Base-by-base conservation (phyloP, 2,329 filamentous ascomycete species). In the Fonsecaea monophora region DNA sequence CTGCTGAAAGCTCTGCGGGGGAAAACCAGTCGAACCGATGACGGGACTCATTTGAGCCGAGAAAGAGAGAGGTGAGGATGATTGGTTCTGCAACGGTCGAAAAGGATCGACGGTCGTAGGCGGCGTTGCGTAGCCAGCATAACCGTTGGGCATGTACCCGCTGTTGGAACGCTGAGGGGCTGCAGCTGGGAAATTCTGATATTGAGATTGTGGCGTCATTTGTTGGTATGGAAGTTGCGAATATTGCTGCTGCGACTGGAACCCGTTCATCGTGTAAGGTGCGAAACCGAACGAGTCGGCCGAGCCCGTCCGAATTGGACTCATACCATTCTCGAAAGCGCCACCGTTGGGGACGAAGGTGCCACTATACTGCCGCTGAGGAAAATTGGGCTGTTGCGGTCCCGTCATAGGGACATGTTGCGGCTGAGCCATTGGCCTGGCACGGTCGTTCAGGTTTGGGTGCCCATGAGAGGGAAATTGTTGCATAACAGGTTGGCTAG, bases 191-290 rank as follows among this genome's bases (percentile, higher is more conserved):
- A 86, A 82, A 38, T 80, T 80, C 73, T 87, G 86, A 71, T 88
- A 88, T 72, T 88, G 86, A 35, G 86, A 74, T 71, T 86, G 83
- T 64, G 81, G 81, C 15, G 77, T 78, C 54, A 84, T 75, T 50
- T 80, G 78, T 54, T 77, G 73, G 63, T 78, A 71, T 1, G 79
- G 71, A 42, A 81, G 80, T 65, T 78, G 79, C 32, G 74, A 81
- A 8, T 74, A 76, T 62, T 74, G 64, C 45, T 74, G 74, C 60
- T 77, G 77, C 4, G 71, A 71, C 34, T 76, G 77, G 10, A 78
- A 73, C 25, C 75, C 75, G 61, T 76, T 80, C 61, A 77, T 70
- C 0, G 72, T 70, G 65, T 80, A 81, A 3, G 77, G 75, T 30
- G 81, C 77, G 66, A 80, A 81, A 18, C 78, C 75, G 54, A 73